These are phyloP conservation scores for Aplosporella prunicola DNA, from an alignment of 2,329 filamentous ascomycete species.

Conservation along the genomic window DNA sequence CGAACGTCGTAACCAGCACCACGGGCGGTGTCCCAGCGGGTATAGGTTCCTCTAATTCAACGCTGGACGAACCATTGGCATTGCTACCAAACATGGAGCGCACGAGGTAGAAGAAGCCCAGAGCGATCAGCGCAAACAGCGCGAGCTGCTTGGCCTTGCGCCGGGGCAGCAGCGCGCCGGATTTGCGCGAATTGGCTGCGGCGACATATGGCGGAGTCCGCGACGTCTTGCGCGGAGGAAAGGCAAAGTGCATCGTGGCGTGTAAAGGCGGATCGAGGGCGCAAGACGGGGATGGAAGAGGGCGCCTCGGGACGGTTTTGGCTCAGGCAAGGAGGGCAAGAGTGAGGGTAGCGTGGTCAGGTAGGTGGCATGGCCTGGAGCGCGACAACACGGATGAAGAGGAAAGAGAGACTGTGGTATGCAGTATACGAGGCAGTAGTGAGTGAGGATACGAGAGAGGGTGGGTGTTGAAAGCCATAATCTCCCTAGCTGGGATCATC, in stretches of 20 bases:
- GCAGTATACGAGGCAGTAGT: too few relatives aligned
- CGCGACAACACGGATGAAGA: too few relatives aligned
- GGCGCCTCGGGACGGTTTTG: background rate
- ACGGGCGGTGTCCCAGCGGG: constrained; percentile 32
- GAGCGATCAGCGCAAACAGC: constrained; percentile 44
- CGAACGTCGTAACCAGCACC: constrained; percentile 79
- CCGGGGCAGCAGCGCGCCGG: constrained; percentile 46
- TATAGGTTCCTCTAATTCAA: constrained; percentile 1
- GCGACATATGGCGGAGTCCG: constrained; percentile 61
- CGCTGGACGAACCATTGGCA: background rate
- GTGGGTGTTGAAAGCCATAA: too few relatives aligned
- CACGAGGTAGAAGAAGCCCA: constrained; percentile 54
- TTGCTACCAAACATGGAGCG: constrained; percentile 28
- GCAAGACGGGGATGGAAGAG: constrained; percentile 3
- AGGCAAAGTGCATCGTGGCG: constrained; percentile 72
- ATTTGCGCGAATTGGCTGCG: constrained; percentile 37
- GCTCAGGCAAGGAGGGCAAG: constrained; percentile 9
- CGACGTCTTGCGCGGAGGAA: constrained; percentile 76
- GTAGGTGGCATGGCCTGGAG: too few relatives aligned
- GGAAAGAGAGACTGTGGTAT: too few relatives aligned
- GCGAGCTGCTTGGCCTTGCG: constrained; percentile 52
- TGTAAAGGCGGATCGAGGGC: background rate
- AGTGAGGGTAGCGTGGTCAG: background rate
- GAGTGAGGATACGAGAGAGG: too few relatives aligned
- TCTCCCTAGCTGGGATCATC: too few relatives aligned